Conservation (phyloP, 1,284 basidiomycete species). For the Dichomitus squalens region DNA sequence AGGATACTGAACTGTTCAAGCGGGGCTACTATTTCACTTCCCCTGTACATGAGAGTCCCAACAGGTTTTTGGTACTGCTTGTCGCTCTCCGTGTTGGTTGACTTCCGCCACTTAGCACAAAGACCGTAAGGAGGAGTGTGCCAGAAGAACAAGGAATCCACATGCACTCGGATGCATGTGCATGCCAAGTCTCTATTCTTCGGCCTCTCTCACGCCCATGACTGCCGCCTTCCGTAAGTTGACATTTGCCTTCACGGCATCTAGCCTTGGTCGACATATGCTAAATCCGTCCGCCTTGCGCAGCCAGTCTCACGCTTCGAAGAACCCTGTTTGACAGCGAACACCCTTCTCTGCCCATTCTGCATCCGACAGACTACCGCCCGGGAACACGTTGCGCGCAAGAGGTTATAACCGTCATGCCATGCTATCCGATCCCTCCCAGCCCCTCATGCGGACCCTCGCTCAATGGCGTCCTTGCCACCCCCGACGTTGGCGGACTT, state of each 20-base stretch:
- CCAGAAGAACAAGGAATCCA: too few species aligned
- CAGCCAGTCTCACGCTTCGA: background rate
- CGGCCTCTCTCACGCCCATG: background rate
- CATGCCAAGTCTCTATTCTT: too few species aligned
- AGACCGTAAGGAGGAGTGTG: too few species aligned
- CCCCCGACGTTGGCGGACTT: background rate
- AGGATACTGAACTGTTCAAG: too few species aligned
- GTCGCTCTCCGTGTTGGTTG: too few species aligned
- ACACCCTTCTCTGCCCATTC: background rate
- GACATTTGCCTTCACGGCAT: background rate
- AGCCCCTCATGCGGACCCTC: background rate
- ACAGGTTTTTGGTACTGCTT: too few species aligned
- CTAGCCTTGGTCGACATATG: background rate
- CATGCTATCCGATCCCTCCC: background rate
- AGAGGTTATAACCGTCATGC: background rate
- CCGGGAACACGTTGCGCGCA: background rate
- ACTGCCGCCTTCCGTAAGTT: background rate
- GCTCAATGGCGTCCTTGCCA: background rate
- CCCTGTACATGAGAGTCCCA: too few species aligned
- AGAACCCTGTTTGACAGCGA: background rate
- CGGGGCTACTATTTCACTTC: too few species aligned
- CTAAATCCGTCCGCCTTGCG: background rate
- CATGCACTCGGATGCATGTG: too few species aligned
- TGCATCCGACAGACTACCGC: background rate
- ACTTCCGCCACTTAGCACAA: too few species aligned